Evolutionary conservation across 2,329 filamentous ascomycete genomes (phyloP).

Genomic region (Fonsecaea multimorphosa): DNA sequence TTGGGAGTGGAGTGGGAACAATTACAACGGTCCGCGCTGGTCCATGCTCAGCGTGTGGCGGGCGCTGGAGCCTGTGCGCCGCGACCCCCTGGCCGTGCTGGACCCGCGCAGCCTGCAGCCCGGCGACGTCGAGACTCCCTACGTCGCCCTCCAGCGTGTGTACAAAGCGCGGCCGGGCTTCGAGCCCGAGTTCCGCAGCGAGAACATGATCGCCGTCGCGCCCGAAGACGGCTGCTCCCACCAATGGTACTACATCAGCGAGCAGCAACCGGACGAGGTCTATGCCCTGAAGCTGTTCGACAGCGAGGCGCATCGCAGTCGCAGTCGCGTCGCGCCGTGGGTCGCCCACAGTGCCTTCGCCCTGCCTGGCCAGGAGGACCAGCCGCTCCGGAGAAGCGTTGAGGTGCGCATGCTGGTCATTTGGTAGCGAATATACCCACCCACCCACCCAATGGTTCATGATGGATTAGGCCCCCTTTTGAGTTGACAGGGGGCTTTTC

Average conservation of each 20-base stretch:
- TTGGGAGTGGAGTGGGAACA: slow-evolving; percentile 25
- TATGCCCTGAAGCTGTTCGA: slow-evolving; percentile 28
- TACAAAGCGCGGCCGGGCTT: slow-evolving; percentile 24
- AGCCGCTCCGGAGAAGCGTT: slow-evolving; percentile 10
- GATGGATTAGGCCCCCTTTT: too few relatives aligned
- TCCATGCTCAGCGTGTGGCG: slow-evolving; percentile 40
- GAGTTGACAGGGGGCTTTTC: too few relatives aligned
- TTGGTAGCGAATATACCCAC: too few relatives aligned
- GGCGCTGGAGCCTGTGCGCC: slow-evolving; percentile 37
- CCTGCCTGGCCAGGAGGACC: slow-evolving; percentile 12
- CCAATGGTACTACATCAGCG: slow-evolving; percentile 21
- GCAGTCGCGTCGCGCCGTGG: slow-evolving; percentile 11
- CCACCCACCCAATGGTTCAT: too few relatives aligned
- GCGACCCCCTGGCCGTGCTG: slow-evolving; percentile 39
- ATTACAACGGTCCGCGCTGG: slow-evolving; percentile 25
- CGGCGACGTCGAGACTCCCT: slow-evolving; percentile 9
- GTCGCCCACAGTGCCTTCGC: slow-evolving; percentile 24
- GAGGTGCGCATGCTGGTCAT: slow-evolving; percentile 25
- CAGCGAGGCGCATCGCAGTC: slow-evolving; percentile 20
- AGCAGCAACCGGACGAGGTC: slow-evolving; percentile 24
- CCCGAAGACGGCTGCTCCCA: slow-evolving; percentile 2
- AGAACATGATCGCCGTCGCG: slow-evolving; percentile 21
- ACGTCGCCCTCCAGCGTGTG: slow-evolving; percentile 6
- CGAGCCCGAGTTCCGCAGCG: slow-evolving; percentile 12
- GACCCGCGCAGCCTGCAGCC: slow-evolving; percentile 17